These are phyloP conservation scores for Nannochloropsis salina DNA, from an alignment of 108 stramenopile genomes.

Conservation along the genomic window DNA sequence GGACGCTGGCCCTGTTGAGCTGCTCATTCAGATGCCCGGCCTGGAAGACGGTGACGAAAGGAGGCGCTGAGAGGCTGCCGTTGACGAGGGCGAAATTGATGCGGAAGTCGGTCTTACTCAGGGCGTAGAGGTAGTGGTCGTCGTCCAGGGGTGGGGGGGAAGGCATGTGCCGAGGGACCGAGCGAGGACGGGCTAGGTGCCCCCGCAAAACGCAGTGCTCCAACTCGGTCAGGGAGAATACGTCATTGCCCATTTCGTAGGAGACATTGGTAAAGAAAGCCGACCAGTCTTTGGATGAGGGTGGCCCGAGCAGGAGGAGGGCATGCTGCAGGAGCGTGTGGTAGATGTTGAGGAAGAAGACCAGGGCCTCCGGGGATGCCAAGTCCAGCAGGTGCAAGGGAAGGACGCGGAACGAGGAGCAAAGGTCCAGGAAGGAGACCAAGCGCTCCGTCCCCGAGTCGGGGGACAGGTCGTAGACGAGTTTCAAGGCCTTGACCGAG, in stretches of 20 bases:
- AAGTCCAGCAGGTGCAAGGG: constrained; percentile 64
- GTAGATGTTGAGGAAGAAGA: constrained; percentile 83
- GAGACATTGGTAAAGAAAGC: constrained; percentile 54
- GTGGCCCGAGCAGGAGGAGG: constrained; percentile 60
- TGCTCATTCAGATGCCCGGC: constrained; percentile 63
- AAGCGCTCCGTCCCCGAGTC: constrained; percentile 64
- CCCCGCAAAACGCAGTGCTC: constrained; percentile 80
- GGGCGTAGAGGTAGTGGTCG: constrained; percentile 65
- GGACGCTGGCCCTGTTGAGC: constrained; percentile 57
- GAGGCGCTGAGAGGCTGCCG: constrained; percentile 41
- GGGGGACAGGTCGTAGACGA: constrained; percentile 67
- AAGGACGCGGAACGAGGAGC: constrained; percentile 63
- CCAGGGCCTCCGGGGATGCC: constrained; percentile 62
- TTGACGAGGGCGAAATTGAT: constrained; percentile 63
- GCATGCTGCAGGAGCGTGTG: constrained; percentile 84
- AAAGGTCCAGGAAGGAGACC: constrained; percentile 72
- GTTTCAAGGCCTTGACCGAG: constrained; percentile 68
- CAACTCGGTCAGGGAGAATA: constrained; percentile 87
- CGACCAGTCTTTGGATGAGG: constrained; percentile 44
- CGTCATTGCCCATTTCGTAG: constrained; percentile 86
- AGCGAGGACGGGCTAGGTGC: constrained; percentile 58
- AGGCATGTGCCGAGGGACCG: neutral
- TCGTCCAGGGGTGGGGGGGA: constrained; percentile 61
- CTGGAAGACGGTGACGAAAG: constrained; percentile 29
- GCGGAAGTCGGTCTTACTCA: constrained; percentile 61